phyloP scores from a whole-genome alignment of 345 rosid species.

The Conringia planisiliqua region DNA sequence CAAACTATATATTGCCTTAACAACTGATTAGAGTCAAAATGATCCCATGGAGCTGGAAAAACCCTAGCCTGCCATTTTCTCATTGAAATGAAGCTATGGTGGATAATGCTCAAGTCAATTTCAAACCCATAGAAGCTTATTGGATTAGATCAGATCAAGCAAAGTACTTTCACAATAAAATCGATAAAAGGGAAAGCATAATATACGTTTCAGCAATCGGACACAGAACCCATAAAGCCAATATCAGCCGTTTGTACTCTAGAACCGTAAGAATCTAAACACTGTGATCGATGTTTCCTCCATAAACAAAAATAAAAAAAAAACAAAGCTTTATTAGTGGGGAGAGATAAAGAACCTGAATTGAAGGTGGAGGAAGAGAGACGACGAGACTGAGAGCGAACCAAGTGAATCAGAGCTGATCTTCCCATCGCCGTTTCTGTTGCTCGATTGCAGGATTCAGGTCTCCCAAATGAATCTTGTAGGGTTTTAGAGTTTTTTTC shows the following conservation, averaged over 20 bases:
- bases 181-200: background rate
- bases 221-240: background rate
- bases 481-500: constrained; percentile 12
- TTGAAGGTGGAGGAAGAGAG: constrained; percentile 39
- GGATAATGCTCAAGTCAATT: background rate
- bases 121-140: background rate
- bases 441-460: background rate
- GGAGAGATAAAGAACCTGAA: constrained; percentile 38
- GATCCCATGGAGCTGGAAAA: background rate
- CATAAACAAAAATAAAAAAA: background rate
- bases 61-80: background rate
- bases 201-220: background rate
- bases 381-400: constrained; percentile 57
- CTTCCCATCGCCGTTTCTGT: constrained; percentile 53
- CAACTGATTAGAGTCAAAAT: background rate
- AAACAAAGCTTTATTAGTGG: background rate
- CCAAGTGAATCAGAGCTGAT: constrained; percentile 51
- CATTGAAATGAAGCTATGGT: background rate
- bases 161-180: background rate
- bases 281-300: background rate
- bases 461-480: constrained; percentile 1
- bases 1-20: background rate
- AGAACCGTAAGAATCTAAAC: background rate
- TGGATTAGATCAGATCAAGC: background rate
- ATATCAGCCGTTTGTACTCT: background rate